Evolutionary conservation across 495 filamentous ascomycete genomes (phyloP), one percentile per base, ranked within the genome.

Genomic region (Xylaria flabelliformis): DNA sequence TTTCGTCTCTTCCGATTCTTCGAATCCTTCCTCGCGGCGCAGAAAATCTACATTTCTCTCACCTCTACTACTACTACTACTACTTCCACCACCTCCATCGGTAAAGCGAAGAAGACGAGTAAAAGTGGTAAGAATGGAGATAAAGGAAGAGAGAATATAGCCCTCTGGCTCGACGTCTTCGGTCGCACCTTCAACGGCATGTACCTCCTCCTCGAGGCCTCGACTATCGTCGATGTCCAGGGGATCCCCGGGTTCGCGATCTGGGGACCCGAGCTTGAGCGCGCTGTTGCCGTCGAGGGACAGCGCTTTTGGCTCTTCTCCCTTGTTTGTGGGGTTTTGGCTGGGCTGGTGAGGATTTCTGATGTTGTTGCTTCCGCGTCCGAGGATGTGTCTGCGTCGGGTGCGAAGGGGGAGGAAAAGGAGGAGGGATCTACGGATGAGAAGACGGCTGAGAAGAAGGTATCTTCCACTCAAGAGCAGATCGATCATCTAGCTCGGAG

Each of bases 221-320:
- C 73, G 32, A 83, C 81, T 4, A 79, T 87, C 58, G 42, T 71
- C 8, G 77, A 77, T 15, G 75, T 87, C 80, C 78, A 90, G 53
- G 82, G 86, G 59, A 82, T 86, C 19, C 83, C 84, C 68, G 83
- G 83, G 36, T 74, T 90, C 5, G 71, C 75, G 34, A 56, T 78
- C 41, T 85, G 79, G 79, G 77, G 80, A 0, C 51, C 72, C 29
- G 77, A 76, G 15, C 48, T 24, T n/a, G 76, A 75, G 24, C 62
- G 29, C 71, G 42, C 10, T 36, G 4, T 84, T 50, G 72, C 79
- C 34, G 64, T 85, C n/a, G 88, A 92, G 74, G 89, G 83, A 4
- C 89, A 91, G 76, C 82, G 86, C 67, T 90, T 91, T 75, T 92
- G 90, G 90, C 88, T 91, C 67, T 88, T 89, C 69, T 83, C 85